A percentile compares a stretch with the other conserved stretches of the same genome.
Conservation (phyloP, 164 flowering plant genomes). For the Macadamia integrifolia region DNA sequence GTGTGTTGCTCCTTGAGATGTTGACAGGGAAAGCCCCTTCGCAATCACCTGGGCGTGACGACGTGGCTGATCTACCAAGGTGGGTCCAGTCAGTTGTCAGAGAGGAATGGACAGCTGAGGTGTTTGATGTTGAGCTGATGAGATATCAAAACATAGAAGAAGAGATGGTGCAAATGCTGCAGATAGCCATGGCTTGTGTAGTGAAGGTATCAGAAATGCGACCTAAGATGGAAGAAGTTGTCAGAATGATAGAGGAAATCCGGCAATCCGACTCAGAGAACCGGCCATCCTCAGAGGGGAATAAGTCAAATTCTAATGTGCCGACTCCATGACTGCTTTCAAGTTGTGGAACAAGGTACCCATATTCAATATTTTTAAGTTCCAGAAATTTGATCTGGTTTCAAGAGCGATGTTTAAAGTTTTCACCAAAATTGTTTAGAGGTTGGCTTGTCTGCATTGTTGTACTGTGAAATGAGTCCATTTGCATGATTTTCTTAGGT, state of each 20-base stretch:
- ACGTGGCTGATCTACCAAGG: conserved; percentile 48
- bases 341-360: too few species aligned
- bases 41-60: conserved; percentile 38
- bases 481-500: not conserved
- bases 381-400: too few species aligned
- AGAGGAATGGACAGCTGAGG: conserved; percentile 78
- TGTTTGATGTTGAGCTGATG: conserved; percentile 58
- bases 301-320: conserved; percentile 13
- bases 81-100: conserved; percentile 73
- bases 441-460: not conserved
- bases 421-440: too few species aligned
- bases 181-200: conserved; percentile 58
- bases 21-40: conserved; percentile 59
- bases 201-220: conserved; percentile 40
- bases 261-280: conserved; percentile 30
- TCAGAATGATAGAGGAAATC: conserved; percentile 48
- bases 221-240: conserved; percentile 50
- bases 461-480: not conserved
- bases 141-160: conserved; percentile 43
- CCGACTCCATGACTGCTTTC: conserved; percentile 14
- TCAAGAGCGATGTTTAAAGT: too few species aligned
- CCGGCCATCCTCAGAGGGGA: conserved; percentile 30
- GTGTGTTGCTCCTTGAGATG: conserved; percentile 63
- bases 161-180: conserved; percentile 72
- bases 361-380: too few species aligned